Base-by-base conservation (phyloP, 1,284 basidiomycete species). In the Fomitiporia mediterranea region DNA sequence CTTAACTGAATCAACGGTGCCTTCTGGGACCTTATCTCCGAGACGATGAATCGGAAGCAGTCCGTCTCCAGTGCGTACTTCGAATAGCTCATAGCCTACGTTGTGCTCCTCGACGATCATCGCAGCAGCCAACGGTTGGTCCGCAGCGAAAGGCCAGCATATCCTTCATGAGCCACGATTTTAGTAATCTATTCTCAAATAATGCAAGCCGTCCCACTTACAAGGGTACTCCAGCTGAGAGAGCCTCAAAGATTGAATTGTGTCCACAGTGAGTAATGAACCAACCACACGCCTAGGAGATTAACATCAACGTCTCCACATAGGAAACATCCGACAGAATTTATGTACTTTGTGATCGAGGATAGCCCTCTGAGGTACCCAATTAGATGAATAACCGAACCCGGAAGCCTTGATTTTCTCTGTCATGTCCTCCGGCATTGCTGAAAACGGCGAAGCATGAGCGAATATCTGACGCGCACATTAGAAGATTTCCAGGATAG, bases 51-150 rank as follows among this genome's bases (percentile, higher is more conserved):
- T 49, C 52, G 62, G 64, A 44, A 54, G 57, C 19, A 63, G 51
- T 4, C 64, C 66, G 49, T 60, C 43, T 3, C 64, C 66, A 8
- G 37, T 61, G 15, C 67, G 65, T 9, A 64, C 62, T 48, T 69
- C 66, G 48, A 66, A 43, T 7, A 69, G 59, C 62, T 69, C 66
- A 55, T 68, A 68, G 13, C 60, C 66, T 53, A 64, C 48, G 21
- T 62, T 53, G 42, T 63, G 60, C 23, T 53, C 63, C 30, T 57
- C 55, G 27, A 60, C 52, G 25, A 65, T 55, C 17, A 61, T 55
- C 2, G 62, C 52, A 15, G 64, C 62, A 55, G 66, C 67, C 6
- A 56, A 21, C 3, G 66, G 62, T 50, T 66, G 64, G 53, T 66
- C 64, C 30, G 56, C 62, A 21, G 55, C 46, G 58, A 63, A 65